These are phyloP conservation scores for Colletotrichum graminicola DNA, from an alignment of 2,329 filamentous ascomycete species.

Conservation along the genomic window DNA sequence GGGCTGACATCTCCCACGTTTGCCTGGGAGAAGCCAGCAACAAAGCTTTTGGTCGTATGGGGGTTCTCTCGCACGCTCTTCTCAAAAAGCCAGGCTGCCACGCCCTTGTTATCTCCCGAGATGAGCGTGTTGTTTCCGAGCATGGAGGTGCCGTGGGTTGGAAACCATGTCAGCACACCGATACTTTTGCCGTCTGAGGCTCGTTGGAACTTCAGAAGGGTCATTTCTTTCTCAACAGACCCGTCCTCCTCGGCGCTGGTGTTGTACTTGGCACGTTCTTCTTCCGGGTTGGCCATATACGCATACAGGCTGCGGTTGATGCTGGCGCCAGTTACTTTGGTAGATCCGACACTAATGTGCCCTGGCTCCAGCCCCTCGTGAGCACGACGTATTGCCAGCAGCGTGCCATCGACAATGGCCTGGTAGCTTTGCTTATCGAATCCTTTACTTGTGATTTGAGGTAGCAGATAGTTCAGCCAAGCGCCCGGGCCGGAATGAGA, in stretches of 20 bases:
- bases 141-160: conserved; percentile 91
- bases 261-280: conserved; percentile 79
- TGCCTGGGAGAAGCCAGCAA: conserved; percentile 91
- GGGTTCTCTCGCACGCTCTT: conserved; percentile 68
- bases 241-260: conserved; percentile 52
- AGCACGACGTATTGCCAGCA: conserved; percentile 83
- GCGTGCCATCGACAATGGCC: conserved; percentile 86
- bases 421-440: conserved; percentile 88
- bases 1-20: conserved; percentile 92
- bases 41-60: conserved; percentile 74
- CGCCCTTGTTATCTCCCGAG: conserved; percentile 92
- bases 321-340: conserved; percentile 79
- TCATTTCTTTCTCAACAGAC: conserved; percentile 70
- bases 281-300: conserved; percentile 85
- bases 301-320: conserved; percentile 91
- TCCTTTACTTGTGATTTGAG: conserved; percentile 87
- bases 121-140: conserved; percentile 91
- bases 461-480: conserved; percentile 92
- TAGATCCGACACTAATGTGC: conserved; percentile 72
- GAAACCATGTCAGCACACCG: conserved; percentile 90
- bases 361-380: conserved; percentile 72
- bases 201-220: conserved; percentile 79
- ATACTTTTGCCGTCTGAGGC: conserved; percentile 78
- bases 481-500: conserved; percentile 90
- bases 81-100: conserved; percentile 87